Evolutionary conservation across 495 filamentous ascomycete species (phyloP), one percentile per base, ranked within the genome.

Genomic region (Penicillium maclennaniae): DNA sequence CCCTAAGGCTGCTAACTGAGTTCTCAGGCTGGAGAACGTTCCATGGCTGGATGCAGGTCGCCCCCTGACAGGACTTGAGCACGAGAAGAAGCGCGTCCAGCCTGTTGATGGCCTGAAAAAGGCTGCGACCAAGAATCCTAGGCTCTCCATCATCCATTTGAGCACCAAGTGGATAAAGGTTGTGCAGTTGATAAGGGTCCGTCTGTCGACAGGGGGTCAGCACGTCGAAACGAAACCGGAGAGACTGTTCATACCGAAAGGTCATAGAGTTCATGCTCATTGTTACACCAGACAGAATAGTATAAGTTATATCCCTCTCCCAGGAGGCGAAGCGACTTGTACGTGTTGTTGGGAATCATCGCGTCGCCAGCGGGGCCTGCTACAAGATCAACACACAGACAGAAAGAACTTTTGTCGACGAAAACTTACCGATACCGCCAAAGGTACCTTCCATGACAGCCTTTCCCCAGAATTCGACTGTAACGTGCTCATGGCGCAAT

Each of bases 251-350:
- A 45, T 45, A 80, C 79, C 45, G 67, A 77, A 4, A 86, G 62
- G 46, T 87, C 83, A 47, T 87, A 86, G 2, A 87, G 66, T 56
- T 87, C 83, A 42, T 82, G 79, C 60, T 86, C 82, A 43, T 80
- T 79, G 38, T 65, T 84, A 55, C 85, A 87, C 80, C 83, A 87
- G 0, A 87, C 82, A 0, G 83, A 77, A 45, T 87, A 87, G 50
- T 83, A 83, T 1, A 86, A 61, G 48, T 80, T 76, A 51, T 86
- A 84, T 7, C 57, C 68, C 6, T 75, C 58, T 5, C 79, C 71
- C 15, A 83, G 63, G 15, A 87, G 67, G 21, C 84, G 77, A 51
- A 82, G 56, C 2, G 81, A 80, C 62, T 87, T 87, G 68, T 87
- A 88, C 0, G 82, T 85, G 51, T 85, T 86, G 51, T 84, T 84